phyloP scores from a whole-genome alignment of 1,139 yeast species.

The Suhomyces yuchorum region DNA sequence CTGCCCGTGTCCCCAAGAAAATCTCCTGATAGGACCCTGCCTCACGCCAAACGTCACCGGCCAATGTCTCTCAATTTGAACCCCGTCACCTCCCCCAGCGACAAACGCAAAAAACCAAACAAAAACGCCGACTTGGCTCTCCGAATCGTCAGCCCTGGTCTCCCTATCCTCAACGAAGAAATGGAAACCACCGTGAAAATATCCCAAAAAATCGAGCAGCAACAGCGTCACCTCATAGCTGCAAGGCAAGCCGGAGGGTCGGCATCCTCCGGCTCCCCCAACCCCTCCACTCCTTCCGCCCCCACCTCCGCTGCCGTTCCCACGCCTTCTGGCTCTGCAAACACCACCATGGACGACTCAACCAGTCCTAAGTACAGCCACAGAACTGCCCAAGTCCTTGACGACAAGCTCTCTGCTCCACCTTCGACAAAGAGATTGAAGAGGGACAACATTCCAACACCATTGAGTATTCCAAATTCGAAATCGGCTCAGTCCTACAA shows the following conservation, averaged over 20 bases:
- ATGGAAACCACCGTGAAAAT: constrained; percentile 50
- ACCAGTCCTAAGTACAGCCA: constrained; percentile 2
- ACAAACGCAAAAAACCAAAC: not conserved
- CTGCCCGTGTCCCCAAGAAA: constrained; percentile 6
- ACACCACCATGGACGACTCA: constrained; percentile 7
- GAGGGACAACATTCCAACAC: constrained; percentile 49
- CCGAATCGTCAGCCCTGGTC: constrained; percentile 50
- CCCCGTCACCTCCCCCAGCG: constrained; percentile 15
- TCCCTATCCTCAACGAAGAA: constrained; percentile 47
- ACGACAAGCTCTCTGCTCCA: constrained; percentile 27
- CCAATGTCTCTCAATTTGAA: constrained; percentile 28
- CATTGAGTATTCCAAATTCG: constrained; percentile 27
- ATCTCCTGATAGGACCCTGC: constrained; percentile 8
- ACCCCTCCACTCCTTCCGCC: not conserved
- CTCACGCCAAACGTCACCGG: constrained; percentile 24
- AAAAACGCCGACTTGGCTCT: constrained; percentile 32
- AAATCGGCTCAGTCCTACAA: constrained; percentile 14
- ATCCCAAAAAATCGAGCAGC: constrained; percentile 50
- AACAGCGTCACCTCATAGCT: constrained; percentile 51
- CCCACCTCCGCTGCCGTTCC: not conserved
- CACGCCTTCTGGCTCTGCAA: constrained; percentile 7
- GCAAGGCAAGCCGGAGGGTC: constrained; percentile 27
- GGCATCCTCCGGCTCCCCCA: constrained; percentile 7
- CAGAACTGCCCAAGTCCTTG: constrained; percentile 3
- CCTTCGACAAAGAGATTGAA: constrained; percentile 40